Conservation (phyloP, 2,329 filamentous ascomycete species). For the Orbilia ellipsospora region DNA sequence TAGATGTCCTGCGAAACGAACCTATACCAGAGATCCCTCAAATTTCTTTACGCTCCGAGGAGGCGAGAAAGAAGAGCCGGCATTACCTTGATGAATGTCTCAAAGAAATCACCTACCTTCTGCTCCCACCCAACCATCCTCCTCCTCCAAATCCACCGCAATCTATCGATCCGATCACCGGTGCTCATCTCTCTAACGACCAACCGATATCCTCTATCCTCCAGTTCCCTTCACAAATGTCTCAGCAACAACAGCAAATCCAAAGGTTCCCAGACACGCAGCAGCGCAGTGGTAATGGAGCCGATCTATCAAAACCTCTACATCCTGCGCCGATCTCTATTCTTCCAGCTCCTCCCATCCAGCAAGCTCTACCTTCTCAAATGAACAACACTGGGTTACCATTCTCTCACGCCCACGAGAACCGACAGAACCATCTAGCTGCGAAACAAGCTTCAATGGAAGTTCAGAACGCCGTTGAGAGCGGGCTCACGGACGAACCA, state of each 20-base stretch:
- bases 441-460: constrained; percentile 28
- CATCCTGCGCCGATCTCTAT: constrained; percentile 70
- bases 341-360: constrained; percentile 69
- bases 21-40: constrained; percentile 39
- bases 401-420: constrained; percentile 36
- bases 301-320: constrained; percentile 29
- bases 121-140: constrained; percentile 73
- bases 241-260: constrained; percentile 71
- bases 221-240: constrained; percentile 67
- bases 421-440: constrained; percentile 31
- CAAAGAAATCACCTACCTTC: constrained; percentile 75
- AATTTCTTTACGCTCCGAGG: constrained; percentile 47
- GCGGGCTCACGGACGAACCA: constrained; percentile 66
- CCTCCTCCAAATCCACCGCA: constrained; percentile 66
- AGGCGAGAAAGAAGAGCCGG: constrained; percentile 66
- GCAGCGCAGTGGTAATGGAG: constrained; percentile 59
- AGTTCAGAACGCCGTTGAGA: constrained; percentile 24
- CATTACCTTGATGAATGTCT: constrained; percentile 73
- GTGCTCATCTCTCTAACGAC: constrained; percentile 27
- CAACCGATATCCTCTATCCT: constrained; percentile 63
- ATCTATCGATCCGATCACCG: constrained; percentile 60
- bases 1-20: constrained; percentile 34
- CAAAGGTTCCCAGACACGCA: constrained; percentile 69
- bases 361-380: constrained; percentile 37
- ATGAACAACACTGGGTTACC: constrained; percentile 28